Percentiles rank a stretch among this genome's conserved stretches.
These are phyloP conservation scores for Aspergillus jensenii DNA, from an alignment of 2,329 filamentous ascomycete species.

Conservation along the genomic window DNA sequence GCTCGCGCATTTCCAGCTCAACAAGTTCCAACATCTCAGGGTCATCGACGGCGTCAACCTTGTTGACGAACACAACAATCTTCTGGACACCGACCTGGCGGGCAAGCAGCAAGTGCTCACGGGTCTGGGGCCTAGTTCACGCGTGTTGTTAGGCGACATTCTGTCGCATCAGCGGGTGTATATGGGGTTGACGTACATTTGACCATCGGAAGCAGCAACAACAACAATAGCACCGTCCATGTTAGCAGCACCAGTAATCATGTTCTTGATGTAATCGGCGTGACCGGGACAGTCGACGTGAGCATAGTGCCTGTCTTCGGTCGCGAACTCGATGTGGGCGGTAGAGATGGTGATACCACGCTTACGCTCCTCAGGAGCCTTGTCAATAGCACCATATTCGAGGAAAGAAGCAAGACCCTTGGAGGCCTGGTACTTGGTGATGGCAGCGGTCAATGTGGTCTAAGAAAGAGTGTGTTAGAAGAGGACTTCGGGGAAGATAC, in stretches of 20 bases:
- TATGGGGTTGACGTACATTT: conserved; percentile 64
- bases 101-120: conserved; percentile 95
- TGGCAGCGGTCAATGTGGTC: conserved; percentile 97
- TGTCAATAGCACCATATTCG: conserved; percentile 97
- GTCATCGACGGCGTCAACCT: conserved; percentile 95
- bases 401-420: conserved; percentile 94
- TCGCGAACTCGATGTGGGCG: conserved; percentile 97
- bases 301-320: conserved; percentile 92
- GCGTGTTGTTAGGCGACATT: conserved; percentile 19
- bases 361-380: conserved; percentile 98
- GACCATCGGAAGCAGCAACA: conserved; percentile 95
- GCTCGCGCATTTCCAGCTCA: conserved; percentile 99
- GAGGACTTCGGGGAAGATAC: conserved; percentile 8
- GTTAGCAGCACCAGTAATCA: conserved; percentile 99
- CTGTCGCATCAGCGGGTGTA: not conserved
- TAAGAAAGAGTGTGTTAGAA: conserved; percentile 42
- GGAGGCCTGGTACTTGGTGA: conserved; percentile 95
- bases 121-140: conserved; percentile 76
- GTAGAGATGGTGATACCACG: conserved; percentile 99
- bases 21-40: conserved; percentile 99
- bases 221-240: conserved; percentile 99
- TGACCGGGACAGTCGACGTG: conserved; percentile 99
- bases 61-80: conserved; percentile 99
- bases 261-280: conserved; percentile 99
- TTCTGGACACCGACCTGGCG: conserved; percentile 97